Evolutionary conservation across 169 alveolate genomes (phyloP).

Genomic region (Amoebophrya sp.): DNA sequence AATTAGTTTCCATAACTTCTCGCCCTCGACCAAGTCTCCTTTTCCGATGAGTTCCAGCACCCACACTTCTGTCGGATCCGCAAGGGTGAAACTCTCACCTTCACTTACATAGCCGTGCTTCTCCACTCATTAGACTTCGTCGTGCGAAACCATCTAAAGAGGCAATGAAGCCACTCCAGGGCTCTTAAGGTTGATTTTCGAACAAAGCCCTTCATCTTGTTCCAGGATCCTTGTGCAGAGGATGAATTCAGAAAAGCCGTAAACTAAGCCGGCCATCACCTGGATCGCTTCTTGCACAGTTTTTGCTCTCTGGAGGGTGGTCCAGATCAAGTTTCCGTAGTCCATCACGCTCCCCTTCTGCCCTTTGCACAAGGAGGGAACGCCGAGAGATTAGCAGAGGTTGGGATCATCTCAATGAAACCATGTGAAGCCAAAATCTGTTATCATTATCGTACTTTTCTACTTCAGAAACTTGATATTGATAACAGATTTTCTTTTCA

Average conservation of each 20-base stretch:
- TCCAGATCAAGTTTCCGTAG: slow-evolving; percentile 41
- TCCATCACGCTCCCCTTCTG: too few species aligned
- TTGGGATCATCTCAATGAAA: too few species aligned
- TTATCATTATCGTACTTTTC: too few species aligned
- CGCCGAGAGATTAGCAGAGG: too few species aligned
- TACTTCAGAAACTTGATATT: too few species aligned
- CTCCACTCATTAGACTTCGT: neutral
- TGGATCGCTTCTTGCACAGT: slow-evolving; percentile 41
- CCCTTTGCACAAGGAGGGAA: too few species aligned
- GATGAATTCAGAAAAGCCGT: slow-evolving; percentile 30
- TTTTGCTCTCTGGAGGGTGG: slow-evolving; percentile 38
- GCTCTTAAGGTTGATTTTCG: neutral
- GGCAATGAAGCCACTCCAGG: neutral
- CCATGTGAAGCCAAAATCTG: too few species aligned
- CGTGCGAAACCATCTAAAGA: neutral
- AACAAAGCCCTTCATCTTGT: neutral
- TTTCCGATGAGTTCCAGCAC: slow-evolving; percentile 40
- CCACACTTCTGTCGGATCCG: slow-evolving; percentile 42
- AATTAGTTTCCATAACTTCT: too few species aligned
- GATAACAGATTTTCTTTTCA: too few species aligned
- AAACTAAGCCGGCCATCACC: neutral
- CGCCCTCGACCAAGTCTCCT: neutral
- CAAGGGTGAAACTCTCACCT: slow-evolving; percentile 43
- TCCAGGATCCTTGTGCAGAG: neutral
- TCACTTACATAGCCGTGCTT: slow-evolving; percentile 42